Base-by-base conservation (phyloP, 352 stramenopile genomes). In the Bremia lactucae region DNA sequence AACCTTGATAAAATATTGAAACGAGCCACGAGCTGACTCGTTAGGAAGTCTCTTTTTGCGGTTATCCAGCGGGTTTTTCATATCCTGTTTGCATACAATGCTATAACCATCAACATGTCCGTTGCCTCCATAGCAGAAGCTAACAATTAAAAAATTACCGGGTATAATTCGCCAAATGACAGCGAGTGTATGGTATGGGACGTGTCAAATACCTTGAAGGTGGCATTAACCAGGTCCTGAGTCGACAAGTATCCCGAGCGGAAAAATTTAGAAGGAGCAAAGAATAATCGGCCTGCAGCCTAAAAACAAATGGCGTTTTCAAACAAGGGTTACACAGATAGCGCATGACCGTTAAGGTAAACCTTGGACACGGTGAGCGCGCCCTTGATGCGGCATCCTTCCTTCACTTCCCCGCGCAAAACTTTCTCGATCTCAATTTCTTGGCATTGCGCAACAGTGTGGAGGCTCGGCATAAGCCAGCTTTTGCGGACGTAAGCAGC, bases 1-100 rank as follows among this genome's bases (percentile, higher is more conserved):
- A 26, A 84, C 80, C 66, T 89, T 87, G 23, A 92, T 46, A 40
- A 89, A 92, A 51, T 92, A 92, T 59, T 89, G 76, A 49, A 76
- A 89, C 8, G 75, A 72, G 36, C 80, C 80, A 48, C 77, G 76
- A 13, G 56, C 65, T 15, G 46, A 49, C 15, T 66, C 52, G 10
- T 67, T 34, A 2, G 51, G 42, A 2, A 92, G 62, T 2, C 68
- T 29, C 60, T 88, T 92, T 16, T 59, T 37, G 29, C 75, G 74
- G 15, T 64, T 62, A 28, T 92, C 75, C 4, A 92, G 64, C 3
- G 76, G 80, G 33, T 88, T 92, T 38, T 70, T 88, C 80, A 92
- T 92, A 36, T 87, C 73, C 66, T 88, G 44, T 41, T 37, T 28
- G 14, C 8, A 39, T 4, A 33, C 19, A 25, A 24, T 28, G 4